phyloP scores from a whole-genome alignment of 805 yeast genomes.

The Saturnispora quitensis region DNA sequence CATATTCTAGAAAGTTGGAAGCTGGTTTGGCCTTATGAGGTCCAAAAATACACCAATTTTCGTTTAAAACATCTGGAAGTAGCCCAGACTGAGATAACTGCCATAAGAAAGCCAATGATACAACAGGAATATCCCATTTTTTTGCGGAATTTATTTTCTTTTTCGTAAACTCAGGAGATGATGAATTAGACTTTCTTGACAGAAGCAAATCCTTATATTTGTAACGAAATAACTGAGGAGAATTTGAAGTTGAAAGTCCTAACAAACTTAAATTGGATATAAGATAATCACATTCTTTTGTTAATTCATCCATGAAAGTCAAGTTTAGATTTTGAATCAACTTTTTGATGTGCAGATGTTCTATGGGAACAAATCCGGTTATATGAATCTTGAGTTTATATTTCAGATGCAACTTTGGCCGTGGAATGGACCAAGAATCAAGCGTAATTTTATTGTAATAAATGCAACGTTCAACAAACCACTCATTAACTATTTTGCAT shows the following conservation, averaged over 20 bases:
- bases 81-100: slow-evolving; percentile 33
- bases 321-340: slow-evolving; percentile 49
- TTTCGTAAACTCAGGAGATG: slow-evolving; percentile 30
- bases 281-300: slow-evolving; percentile 44
- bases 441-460: slow-evolving; percentile 12
- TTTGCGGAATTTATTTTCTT: slow-evolving; percentile 52
- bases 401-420: slow-evolving; percentile 20
- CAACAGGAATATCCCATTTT: slow-evolving; percentile 49
- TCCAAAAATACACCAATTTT: slow-evolving; percentile 49
- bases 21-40: slow-evolving; percentile 20
- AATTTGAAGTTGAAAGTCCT: slow-evolving; percentile 31
- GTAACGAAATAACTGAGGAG: slow-evolving; percentile 36
- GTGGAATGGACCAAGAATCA: slow-evolving; percentile 25
- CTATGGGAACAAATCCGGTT: slow-evolving; percentile 26
- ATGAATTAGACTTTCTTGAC: slow-evolving; percentile 5
- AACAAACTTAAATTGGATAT: slow-evolving; percentile 43
- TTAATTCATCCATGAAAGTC: slow-evolving; percentile 39
- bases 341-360: slow-evolving; percentile 34
- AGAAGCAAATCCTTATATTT: slow-evolving; percentile 25
- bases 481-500: slow-evolving; percentile 25
- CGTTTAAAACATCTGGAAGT: slow-evolving; percentile 35
- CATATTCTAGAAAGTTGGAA: slow-evolving; percentile 17
- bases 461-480: slow-evolving; percentile 28
- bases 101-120: slow-evolving; percentile 47
- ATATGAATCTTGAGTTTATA: slow-evolving; percentile 26